These are phyloP conservation scores for Penicillium sp. DNA, from an alignment of 2,329 filamentous ascomycete species.

Conservation along the genomic window DNA sequence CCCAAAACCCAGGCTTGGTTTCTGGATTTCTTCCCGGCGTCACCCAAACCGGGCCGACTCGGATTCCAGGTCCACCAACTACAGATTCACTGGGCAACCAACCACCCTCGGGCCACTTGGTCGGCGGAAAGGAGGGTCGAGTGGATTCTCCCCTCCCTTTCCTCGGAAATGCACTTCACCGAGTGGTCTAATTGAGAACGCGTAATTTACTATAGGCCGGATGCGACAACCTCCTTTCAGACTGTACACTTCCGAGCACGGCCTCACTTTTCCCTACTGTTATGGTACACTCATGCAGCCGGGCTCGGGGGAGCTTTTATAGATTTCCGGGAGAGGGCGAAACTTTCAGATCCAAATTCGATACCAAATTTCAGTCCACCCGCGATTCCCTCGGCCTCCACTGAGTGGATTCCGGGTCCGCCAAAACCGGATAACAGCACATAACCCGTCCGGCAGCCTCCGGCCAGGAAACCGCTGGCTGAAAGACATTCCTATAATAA, in stretches of 20 bases:
- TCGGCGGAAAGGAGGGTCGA: conserved; percentile 15
- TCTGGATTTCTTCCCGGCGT: conserved; percentile 22
- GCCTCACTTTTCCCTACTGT: background rate
- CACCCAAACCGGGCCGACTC: conserved; percentile 26
- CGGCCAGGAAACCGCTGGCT: conserved; percentile 9
- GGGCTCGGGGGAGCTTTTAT: background rate
- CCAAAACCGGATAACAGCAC: conserved; percentile 17
- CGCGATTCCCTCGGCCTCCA: conserved; percentile 22
- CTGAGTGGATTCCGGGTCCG: conserved; percentile 20
- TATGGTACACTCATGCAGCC: background rate
- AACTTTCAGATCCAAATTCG: conserved; percentile 5
- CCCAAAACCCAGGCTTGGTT: conserved; percentile 4
- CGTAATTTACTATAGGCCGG: conserved; percentile 15
- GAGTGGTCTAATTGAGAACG: conserved; percentile 21
- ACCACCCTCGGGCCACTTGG: background rate
- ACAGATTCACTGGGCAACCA: conserved; percentile 23
- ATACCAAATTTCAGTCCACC: conserved; percentile 4
- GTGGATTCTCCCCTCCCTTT: conserved; percentile 15
- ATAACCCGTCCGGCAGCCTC: conserved; percentile 13
- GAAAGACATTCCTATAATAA: conserved; percentile 1
- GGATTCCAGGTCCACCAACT: conserved; percentile 24
- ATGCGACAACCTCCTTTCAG: conserved; percentile 3
- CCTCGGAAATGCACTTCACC: conserved; percentile 22
- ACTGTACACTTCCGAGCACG: background rate
- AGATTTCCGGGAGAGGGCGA: background rate